These are phyloP conservation scores for Backusella morwellensis DNA, from an alignment of 192 early-diverging fungal genomes.

Conservation along the genomic window DNA sequence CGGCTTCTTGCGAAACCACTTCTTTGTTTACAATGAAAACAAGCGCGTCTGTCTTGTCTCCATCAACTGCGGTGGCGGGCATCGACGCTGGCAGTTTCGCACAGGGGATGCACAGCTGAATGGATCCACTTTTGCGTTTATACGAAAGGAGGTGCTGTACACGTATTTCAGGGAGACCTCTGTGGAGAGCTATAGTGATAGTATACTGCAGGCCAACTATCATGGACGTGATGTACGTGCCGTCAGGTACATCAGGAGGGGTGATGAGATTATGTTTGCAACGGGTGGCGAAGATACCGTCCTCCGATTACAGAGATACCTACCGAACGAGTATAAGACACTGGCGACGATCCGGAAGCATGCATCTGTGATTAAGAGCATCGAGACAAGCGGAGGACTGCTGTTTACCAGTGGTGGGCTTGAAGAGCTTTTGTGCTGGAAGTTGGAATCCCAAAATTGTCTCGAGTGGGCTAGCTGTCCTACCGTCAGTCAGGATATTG, in stretches of 20 bases:
- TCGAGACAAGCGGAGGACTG: conserved; percentile 38
- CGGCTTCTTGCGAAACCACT: conserved; percentile 70
- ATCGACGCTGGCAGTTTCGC: conserved; percentile 68
- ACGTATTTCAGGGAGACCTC: conserved; percentile 43
- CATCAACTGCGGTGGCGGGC: conserved; percentile 71
- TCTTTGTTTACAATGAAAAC: conserved; percentile 69
- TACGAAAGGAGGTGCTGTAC: conserved; percentile 52
- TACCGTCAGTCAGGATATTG: conserved; percentile 43
- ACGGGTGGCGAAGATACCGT: background rate
- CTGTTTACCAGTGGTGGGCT: conserved; percentile 63
- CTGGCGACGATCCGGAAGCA: conserved; percentile 44
- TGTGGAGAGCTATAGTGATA: conserved; percentile 46
- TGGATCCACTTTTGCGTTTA: conserved; percentile 55
- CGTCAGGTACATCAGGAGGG: conserved; percentile 31
- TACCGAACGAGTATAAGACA: conserved; percentile 30
- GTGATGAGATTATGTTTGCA: background rate
- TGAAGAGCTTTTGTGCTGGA: conserved; percentile 67
- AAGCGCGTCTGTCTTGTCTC: conserved; percentile 65
- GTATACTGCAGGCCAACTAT: conserved; percentile 52
- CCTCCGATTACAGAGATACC: conserved; percentile 54
- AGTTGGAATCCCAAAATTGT: conserved; percentile 39
- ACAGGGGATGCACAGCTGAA: conserved; percentile 45
- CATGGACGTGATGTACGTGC: conserved; percentile 68
- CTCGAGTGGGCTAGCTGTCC: conserved; percentile 49
- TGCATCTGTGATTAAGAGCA: conserved; percentile 49